phyloP scores from a whole-genome alignment of 2,329 filamentous ascomycete genomes.

The Microsporum canis region DNA sequence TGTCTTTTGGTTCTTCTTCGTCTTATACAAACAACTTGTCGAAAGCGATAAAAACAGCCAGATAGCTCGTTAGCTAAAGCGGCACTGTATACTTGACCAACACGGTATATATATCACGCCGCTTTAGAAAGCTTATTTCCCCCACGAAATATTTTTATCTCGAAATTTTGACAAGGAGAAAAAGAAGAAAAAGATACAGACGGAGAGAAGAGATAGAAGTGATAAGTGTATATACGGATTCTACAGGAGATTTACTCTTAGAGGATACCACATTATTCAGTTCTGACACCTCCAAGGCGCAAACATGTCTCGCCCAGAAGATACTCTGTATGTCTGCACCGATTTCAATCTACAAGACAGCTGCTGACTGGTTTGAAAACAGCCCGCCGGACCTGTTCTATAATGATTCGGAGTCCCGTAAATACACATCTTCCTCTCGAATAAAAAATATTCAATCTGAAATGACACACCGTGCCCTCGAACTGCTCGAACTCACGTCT shows the following conservation, averaged over 20 bases:
- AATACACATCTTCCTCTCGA: constrained; percentile 92
- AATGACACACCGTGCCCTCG: constrained; percentile 89
- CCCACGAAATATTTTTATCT: neutral
- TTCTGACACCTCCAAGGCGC: constrained; percentile 9
- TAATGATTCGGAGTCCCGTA: constrained; percentile 86
- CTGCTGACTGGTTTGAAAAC: constrained; percentile 10
- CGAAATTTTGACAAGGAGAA: neutral
- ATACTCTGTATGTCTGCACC: constrained; percentile 58
- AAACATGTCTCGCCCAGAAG: constrained; percentile 93
- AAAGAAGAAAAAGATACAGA: neutral
- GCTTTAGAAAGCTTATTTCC: neutral
- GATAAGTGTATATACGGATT: neutral
- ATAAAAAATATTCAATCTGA: constrained; percentile 90
- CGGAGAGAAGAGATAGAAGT: neutral
- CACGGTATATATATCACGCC: neutral
- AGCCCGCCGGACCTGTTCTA: constrained; percentile 96
- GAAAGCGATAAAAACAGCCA: neutral
- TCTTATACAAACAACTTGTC: neutral
- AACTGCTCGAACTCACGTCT: constrained; percentile 67
- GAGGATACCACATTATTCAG: neutral
- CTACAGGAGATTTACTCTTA: neutral
- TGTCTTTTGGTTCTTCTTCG: neutral
- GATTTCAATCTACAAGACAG: neutral
- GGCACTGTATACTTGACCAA: neutral
- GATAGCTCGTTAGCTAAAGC: neutral